These are phyloP conservation scores for Withania somnifera DNA, from an alignment of 305 asterid genomes.

Conservation along the genomic window DNA sequence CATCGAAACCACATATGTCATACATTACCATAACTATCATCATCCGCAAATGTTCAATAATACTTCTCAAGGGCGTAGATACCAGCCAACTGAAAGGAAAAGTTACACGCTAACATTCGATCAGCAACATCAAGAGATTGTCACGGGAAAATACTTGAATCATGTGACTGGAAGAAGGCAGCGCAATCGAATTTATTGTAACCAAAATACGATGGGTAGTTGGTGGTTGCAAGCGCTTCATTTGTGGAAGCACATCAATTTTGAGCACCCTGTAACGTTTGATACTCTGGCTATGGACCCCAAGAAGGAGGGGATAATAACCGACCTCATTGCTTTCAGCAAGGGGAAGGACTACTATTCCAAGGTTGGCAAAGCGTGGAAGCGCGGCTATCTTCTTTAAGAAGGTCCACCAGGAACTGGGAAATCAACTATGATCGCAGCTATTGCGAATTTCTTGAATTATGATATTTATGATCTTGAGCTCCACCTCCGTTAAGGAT, in stretches of 20 bases:
- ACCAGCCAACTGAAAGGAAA: not conserved
- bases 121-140: not conserved
- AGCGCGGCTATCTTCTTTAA: conserved; percentile 9
- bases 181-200: not conserved
- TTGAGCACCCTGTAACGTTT: conserved; percentile 10
- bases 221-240: not conserved
- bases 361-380: conserved; percentile 1
- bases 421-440: conserved; percentile 7
- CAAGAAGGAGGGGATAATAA: not conserved
- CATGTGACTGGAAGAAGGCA: not conserved
- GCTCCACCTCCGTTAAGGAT: not conserved
- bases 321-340: not conserved
- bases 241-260: not conserved
- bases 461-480: conserved; percentile 9
- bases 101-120: not conserved
- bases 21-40: too few species aligned
- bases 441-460: not conserved
- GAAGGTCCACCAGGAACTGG: conserved; percentile 13
- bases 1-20: too few species aligned
- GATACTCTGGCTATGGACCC: conserved; percentile 10
- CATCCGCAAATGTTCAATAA: not conserved
- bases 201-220: not conserved
- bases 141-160: not conserved
- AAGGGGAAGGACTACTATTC: not conserved
- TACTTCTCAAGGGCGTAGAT: not conserved